Percentiles rank a stretch among this genome's conserved stretches.
Evolutionary conservation across 257 asterid genomes (phyloP).

Genomic region (Solanum commersonii): DNA sequence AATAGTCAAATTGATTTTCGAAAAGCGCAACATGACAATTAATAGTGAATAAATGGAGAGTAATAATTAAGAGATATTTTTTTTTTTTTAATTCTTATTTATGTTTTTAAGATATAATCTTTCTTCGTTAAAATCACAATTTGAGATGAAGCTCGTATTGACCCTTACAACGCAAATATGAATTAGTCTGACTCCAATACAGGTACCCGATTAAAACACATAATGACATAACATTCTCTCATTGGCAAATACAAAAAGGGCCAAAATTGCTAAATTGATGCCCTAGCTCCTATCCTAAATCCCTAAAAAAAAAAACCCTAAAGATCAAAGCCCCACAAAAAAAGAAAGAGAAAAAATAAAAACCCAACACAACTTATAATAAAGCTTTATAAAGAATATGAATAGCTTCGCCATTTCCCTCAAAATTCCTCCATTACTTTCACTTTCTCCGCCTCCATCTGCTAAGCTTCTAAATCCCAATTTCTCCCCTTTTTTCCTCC

Average conservation of each 20-base stretch:
- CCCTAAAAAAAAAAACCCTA: not conserved
- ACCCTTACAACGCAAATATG: too few species aligned
- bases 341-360: not conserved
- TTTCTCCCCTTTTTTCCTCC: not conserved
- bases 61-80: too few species aligned
- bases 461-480: not conserved
- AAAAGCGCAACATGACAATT: rapidly evolving
- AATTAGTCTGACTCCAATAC: too few species aligned
- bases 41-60: too few species aligned
- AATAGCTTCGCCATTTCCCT: not conserved
- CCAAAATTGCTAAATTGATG: not conserved
- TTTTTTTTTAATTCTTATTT: too few species aligned
- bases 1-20: too few species aligned
- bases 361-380: not conserved
- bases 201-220: too few species aligned
- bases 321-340: not conserved
- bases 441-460: not conserved
- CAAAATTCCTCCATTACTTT: not conserved
- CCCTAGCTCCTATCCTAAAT: not conserved
- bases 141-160: too few species aligned
- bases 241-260: not conserved
- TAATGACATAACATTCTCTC: not conserved
- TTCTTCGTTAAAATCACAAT: too few species aligned
- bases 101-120: too few species aligned
- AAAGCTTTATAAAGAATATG: not conserved